phyloP scores from a whole-genome alignment of 2,329 filamentous ascomycete species.

The Apiospora kogelbergensis region DNA sequence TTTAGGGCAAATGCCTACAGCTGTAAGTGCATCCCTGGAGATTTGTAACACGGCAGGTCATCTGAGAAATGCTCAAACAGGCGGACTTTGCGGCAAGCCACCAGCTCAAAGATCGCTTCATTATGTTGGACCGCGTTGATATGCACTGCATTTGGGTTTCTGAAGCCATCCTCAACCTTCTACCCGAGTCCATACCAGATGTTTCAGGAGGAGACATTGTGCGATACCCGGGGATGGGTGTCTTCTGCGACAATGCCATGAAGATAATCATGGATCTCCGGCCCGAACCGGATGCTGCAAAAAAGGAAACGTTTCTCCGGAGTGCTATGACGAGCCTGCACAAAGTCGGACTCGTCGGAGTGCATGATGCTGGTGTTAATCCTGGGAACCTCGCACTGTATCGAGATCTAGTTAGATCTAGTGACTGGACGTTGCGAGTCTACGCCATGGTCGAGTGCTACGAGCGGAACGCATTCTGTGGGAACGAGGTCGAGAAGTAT shows the following conservation, averaged over 20 bases:
- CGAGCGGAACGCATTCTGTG: constrained; percentile 64
- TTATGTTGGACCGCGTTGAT: constrained; percentile 70
- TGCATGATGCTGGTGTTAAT: constrained; percentile 66
- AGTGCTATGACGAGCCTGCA: constrained; percentile 64
- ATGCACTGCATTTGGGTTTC: constrained; percentile 72
- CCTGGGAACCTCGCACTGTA: constrained; percentile 56
- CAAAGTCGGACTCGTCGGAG: constrained; percentile 65
- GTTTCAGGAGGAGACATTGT: constrained; percentile 65
- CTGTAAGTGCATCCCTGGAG: constrained; percentile 42
- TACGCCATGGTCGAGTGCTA: constrained; percentile 70
- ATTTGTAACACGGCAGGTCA: not conserved
- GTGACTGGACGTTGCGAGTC: constrained; percentile 61
- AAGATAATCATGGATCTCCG: constrained; percentile 57
- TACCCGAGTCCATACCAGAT: constrained; percentile 52
- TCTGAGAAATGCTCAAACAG: constrained; percentile 27
- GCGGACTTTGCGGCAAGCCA: constrained; percentile 54
- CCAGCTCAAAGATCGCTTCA: constrained; percentile 54
- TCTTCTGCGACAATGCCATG: constrained; percentile 76
- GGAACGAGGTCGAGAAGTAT: constrained; percentile 46
- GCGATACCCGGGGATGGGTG: constrained; percentile 60
- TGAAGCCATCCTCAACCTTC: constrained; percentile 58
- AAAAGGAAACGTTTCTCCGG: constrained; percentile 54
- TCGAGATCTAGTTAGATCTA: constrained; percentile 46
- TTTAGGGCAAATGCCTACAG: constrained; percentile 64
- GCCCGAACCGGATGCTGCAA: constrained; percentile 52